These are phyloP conservation scores for Suillus tomentosus DNA, from an alignment of 768 basidiomycete species.

Conservation along the genomic window DNA sequence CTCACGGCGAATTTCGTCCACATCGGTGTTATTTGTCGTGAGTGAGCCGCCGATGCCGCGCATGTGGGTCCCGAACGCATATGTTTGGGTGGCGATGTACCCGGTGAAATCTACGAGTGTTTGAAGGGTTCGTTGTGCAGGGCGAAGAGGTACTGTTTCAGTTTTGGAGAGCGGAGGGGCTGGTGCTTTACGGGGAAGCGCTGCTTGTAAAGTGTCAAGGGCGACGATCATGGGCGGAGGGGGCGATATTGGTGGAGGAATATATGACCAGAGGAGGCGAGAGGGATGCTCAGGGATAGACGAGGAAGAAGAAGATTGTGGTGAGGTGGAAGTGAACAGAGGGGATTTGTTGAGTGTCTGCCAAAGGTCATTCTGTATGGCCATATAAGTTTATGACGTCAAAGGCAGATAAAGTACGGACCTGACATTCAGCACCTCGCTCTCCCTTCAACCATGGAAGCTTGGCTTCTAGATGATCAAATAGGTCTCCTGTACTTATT, in stretches of 20 bases:
- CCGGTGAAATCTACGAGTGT: conserved; percentile 74
- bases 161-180: conserved; percentile 15
- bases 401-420: conserved; percentile 29
- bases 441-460: conserved; percentile 59
- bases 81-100: conserved; percentile 75
- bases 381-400: conserved; percentile 8
- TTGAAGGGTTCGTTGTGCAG: conserved; percentile 64
- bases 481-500: conserved; percentile 61
- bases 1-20: conserved; percentile 73
- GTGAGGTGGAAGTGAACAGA: conserved; percentile 46
- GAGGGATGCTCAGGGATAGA: conserved; percentile 23
- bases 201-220: conserved; percentile 22
- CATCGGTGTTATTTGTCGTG: conserved; percentile 39
- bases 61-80: conserved; percentile 33
- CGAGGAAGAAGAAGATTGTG: conserved; percentile 13
- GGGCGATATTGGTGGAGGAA: conserved; percentile 29
- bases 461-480: conserved; percentile 55
- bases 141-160: conserved; percentile 27
- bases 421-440: conserved; percentile 57
- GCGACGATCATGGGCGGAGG: conserved; percentile 32
- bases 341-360: conserved; percentile 52
- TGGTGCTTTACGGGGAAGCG: conserved; percentile 24
- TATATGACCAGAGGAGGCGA: conserved; percentile 41
- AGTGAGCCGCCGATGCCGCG: conserved; percentile 22
- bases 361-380: conserved; percentile 56